Conservation (phyloP, 257 asterid species). For the Gentiana dahurica region DNA sequence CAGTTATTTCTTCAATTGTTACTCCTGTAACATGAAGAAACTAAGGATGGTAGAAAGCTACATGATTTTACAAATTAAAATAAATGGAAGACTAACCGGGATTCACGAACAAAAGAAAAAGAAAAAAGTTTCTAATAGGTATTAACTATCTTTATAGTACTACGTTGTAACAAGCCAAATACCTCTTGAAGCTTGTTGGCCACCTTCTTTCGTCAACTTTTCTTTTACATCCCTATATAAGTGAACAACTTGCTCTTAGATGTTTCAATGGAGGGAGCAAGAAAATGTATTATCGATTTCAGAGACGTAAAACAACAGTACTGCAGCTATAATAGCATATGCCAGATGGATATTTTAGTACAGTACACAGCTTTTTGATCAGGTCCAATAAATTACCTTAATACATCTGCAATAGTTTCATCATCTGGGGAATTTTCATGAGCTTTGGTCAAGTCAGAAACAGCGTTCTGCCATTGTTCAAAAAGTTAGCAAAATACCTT, state of each 20-base stretch:
- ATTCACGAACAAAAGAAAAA: no score
- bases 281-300: not conserved
- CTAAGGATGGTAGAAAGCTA: not conserved
- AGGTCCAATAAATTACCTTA: slow-evolving; percentile 43
- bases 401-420: slow-evolving; percentile 81
- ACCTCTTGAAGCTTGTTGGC: slow-evolving; percentile 48
- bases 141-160: no score
- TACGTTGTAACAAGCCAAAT: slow-evolving; percentile 4
- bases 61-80: not conserved
- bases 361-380: not conserved
- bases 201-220: slow-evolving; percentile 46
- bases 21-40: slow-evolving; percentile 33
- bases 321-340: not conserved
- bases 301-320: not conserved
- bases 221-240: slow-evolving; percentile 61
- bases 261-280: slow-evolving; percentile 1
- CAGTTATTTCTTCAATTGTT: slow-evolving; percentile 84
- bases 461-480: slow-evolving; percentile 52
- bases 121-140: no score
- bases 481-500: slow-evolving; percentile 7
- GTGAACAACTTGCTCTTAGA: slow-evolving; percentile 5
- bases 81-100: not conserved
- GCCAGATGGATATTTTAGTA: not conserved
- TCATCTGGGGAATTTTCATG: slow-evolving; percentile 76
- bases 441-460: slow-evolving; percentile 78